Evolutionary conservation across 2,329 filamentous ascomycete genomes (phyloP).

Genomic region (Penicillium paneum): DNA sequence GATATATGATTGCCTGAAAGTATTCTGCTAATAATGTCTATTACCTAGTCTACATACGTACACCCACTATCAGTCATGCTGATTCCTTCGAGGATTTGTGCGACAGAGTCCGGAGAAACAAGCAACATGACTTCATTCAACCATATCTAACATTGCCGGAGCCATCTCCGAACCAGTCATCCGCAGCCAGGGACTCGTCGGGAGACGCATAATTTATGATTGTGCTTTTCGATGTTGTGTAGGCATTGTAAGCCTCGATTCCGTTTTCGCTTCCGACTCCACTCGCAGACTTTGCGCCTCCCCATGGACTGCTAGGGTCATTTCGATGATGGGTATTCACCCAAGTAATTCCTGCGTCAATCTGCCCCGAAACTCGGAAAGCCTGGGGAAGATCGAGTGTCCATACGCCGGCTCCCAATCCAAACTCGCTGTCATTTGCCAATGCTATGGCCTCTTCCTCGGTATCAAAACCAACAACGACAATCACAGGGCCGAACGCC

Average conservation of each 20-base stretch:
- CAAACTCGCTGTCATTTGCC: constrained; percentile 52
- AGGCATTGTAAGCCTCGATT: constrained; percentile 58
- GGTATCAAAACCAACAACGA: constrained; percentile 46
- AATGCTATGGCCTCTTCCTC: constrained; percentile 48
- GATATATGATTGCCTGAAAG: not conserved
- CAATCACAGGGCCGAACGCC: constrained; percentile 53
- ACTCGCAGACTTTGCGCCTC: constrained; percentile 56
- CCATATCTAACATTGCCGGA: constrained; percentile 59
- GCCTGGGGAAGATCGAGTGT: constrained; percentile 50
- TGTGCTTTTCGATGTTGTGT: constrained; percentile 48
- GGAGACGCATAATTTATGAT: constrained; percentile 57
- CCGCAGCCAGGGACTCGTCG: constrained; percentile 27
- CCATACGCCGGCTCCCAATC: constrained; percentile 52
- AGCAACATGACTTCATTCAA: constrained; percentile 25
- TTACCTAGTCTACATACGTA: no score
- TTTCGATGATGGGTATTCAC: constrained; percentile 63
- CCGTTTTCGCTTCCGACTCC: constrained; percentile 73
- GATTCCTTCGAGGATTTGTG: not conserved
- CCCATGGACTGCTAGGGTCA: constrained; percentile 71
- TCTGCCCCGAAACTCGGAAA: constrained; percentile 46
- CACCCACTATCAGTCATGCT: not conserved
- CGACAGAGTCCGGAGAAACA: not conserved
- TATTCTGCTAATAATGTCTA: not conserved
- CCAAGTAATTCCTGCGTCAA: constrained; percentile 51
- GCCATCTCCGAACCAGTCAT: constrained; percentile 63